phyloP scores from a whole-genome alignment of 2,329 filamentous ascomycete species.

The Penicillium sp. region DNA sequence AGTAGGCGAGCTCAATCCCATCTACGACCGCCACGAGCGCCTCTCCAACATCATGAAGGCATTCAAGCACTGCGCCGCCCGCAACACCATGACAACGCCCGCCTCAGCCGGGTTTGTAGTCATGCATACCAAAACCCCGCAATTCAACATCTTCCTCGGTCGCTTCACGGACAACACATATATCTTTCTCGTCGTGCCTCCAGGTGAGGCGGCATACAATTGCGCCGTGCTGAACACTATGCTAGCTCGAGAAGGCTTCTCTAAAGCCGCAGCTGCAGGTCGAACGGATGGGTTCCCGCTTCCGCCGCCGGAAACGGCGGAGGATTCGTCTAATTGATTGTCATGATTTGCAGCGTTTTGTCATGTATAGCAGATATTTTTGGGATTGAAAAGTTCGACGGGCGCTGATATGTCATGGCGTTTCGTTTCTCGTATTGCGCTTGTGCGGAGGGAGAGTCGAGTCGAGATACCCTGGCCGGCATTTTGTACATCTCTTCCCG shows the following conservation, averaged over 20 bases:
- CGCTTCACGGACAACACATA: slow-evolving; percentile 98
- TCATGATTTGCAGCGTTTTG: slow-evolving; percentile 14
- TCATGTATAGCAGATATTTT: slow-evolving; percentile 19
- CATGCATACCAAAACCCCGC: slow-evolving; percentile 50
- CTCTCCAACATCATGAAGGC: slow-evolving; percentile 98
- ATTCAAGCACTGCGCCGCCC: slow-evolving; percentile 74
- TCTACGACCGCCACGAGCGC: slow-evolving; percentile 86
- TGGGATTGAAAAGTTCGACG: slow-evolving; percentile 14
- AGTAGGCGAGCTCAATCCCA: slow-evolving; percentile 74
- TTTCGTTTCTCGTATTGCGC: slow-evolving; percentile 15
- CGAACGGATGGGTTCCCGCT: slow-evolving; percentile 43
- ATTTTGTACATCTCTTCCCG: slow-evolving; percentile 6
- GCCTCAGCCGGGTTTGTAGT: slow-evolving; percentile 43
- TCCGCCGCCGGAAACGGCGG: slow-evolving; percentile 30
- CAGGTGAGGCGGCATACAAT: slow-evolving; percentile 87
- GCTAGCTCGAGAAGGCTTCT: slow-evolving; percentile 77
- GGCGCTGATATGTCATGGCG: slow-evolving; percentile 20
- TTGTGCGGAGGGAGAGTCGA: slow-evolving; percentile 17
- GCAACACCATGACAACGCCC: slow-evolving; percentile 44
- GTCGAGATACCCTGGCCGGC: slow-evolving; percentile 22
- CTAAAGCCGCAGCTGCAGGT: slow-evolving; percentile 52
- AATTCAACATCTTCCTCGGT: slow-evolving; percentile 89
- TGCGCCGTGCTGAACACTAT: slow-evolving; percentile 84
- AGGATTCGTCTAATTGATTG: slow-evolving; percentile 14
- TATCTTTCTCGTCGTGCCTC: slow-evolving; percentile 84